Base-by-base conservation (phyloP, 257 asterid genomes). In the Plantago ovata region DNA sequence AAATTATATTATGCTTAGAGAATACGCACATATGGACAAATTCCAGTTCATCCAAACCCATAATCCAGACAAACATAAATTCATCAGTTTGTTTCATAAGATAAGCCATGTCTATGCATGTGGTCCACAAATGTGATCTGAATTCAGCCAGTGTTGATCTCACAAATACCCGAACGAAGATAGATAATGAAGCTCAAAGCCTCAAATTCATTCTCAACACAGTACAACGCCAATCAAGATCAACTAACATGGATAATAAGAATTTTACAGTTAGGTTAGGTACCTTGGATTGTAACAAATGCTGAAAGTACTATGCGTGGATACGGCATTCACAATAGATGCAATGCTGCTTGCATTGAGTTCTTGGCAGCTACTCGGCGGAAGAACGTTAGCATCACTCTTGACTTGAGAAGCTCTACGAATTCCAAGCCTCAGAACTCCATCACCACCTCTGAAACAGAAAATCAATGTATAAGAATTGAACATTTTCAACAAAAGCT, bases 261-360 rank as follows among this genome's bases (percentile, higher is more conserved):
- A 38, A 43, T 43, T 15, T 15, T 1, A 38, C 22, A n/a, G 60
- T 38, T 10, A 53, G 51, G 33, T 57, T 24, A 53, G 36, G 44
- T 86, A 93, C 99, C 99, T 85, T 21, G 99, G 99, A 72, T 89
- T 93, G 62, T 93, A 93, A 64, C 83, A 89, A 60, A 93, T 72
- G 61, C 62, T 76, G 54, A 93, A 93, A 39, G 63, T 62, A 53
- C 72, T 83, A 53, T 69, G 73, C 18, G 71, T 70, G 55, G 94
- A 71, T 58, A 86, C 66, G 63, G 97, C 87, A 58, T 78, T 79
- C 64, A 77, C 89, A 13, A 80, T 84, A 55, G 82, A 75, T 58
- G 70, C 68, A 56, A 89, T 59, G 56, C 84, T 75, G 80, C 85
- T 79, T 4, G 84, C 84, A 58, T 83, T 70, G 56, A 75, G 62